These are phyloP conservation scores for Jaltomata sinuosa DNA, from an alignment of 257 asterid genomes.

Conservation along the genomic window DNA sequence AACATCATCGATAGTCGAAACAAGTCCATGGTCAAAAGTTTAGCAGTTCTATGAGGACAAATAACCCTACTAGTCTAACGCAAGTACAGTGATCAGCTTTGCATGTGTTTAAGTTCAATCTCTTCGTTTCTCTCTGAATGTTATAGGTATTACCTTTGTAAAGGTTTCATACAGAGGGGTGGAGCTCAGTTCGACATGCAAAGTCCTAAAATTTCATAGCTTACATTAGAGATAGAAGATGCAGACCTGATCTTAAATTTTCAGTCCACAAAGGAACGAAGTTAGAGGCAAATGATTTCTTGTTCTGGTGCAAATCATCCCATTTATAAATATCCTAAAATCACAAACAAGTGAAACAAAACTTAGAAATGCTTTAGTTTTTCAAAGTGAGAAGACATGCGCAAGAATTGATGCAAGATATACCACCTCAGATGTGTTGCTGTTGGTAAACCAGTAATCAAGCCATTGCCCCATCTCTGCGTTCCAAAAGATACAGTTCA, in stretches of 20 bases:
- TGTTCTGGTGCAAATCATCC: conserved; percentile 40
- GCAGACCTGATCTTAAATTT: conserved; percentile 57
- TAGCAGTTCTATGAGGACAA: neutral
- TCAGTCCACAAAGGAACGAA: conserved; percentile 64
- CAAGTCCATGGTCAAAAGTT: neutral
- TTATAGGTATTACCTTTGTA: neutral
- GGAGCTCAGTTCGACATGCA: neutral
- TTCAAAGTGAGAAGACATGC: neutral
- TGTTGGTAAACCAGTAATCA: conserved; percentile 64
- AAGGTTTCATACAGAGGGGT: neutral
- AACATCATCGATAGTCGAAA: neutral
- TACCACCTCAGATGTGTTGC: conserved; percentile 26
- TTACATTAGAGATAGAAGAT: neutral
- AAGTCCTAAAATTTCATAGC: neutral
- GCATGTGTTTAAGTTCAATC: neutral
- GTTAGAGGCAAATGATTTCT: neutral
- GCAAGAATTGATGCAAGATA: neutral
- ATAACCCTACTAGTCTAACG: neutral
- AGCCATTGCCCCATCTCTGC: conserved; percentile 71
- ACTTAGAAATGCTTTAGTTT: neutral
- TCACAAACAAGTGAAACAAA: neutral
- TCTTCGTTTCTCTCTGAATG: neutral
- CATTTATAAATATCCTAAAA: conserved; percentile 45
- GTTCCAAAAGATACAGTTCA: conserved; percentile 65
- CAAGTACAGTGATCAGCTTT: neutral